Base-by-base conservation (phyloP, 1,284 basidiomycete species). In the Schizophyllum amplum region DNA sequence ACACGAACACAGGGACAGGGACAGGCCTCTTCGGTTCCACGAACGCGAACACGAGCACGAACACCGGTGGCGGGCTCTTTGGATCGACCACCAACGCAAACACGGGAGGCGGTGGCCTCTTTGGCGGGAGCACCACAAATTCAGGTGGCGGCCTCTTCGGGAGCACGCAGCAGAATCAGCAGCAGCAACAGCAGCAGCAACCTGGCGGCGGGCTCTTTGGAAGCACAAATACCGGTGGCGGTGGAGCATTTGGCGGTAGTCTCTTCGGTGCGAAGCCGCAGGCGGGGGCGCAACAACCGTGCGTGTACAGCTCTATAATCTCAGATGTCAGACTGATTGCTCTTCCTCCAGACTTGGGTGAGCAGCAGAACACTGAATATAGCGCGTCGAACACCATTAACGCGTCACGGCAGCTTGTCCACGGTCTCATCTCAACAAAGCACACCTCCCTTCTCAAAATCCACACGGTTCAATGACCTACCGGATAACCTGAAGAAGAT, bases 401-500 rank as follows among this genome's bases (percentile, higher is more conserved):
- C 17, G 6, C 52, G 46, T 26, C 47, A 20, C 25, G 47, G 23
- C 23, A 48, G 25, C 23, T 46, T n/a, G 24, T 22, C 47, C 48
- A 49, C 50, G 48, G 57, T 53, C 67, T 51, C 42, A 33, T 55
- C 64, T 24, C 24, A 62, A 52, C 64, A 25, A 50, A 75, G 75
- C 1, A 71, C 75, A 24, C 75, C 78, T n/a, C 68, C 76, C 0
- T 86, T 90, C 64, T 81, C 79, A 17, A 89, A 84, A 67, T 80
- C 82, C 0, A 90, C 89, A 0, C 92, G 90, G 67, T 93, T 91
- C 69, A 91, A 93, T 54, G 90, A 93, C 65, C 69, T 92, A 17
- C 84, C 89, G 0, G 90, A 92, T 55, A 76, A 80, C 1, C 62
- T 84, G 46, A 86, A 83, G 68, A 82, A 71, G 60, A 74, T 71